Percentiles rank a stretch among this genome's conserved stretches.
phyloP scores from a whole-genome alignment of 176 grass and related monocot genomes.

The Avena atlantica region DNA sequence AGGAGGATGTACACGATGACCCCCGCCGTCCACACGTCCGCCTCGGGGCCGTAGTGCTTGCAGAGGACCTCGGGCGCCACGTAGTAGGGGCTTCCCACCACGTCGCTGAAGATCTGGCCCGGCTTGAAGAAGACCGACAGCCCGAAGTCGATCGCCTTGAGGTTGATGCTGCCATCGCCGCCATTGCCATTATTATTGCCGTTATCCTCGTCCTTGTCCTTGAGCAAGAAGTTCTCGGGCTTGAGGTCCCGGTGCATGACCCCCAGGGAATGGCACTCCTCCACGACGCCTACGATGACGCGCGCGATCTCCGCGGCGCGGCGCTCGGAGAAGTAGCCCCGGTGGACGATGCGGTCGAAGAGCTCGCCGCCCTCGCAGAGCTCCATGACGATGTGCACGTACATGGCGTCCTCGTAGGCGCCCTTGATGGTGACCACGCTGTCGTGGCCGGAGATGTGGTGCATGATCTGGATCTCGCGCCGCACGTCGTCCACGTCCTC shows the following conservation, averaged over 20 bases:
- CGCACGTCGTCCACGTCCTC: constrained; percentile 82
- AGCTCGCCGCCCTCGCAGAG: constrained; percentile 92
- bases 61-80: constrained; percentile 79
- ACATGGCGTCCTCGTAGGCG: constrained; percentile 70
- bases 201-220: constrained; percentile 25
- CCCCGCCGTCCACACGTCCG: constrained; percentile 75
- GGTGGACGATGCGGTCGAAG: constrained; percentile 77
- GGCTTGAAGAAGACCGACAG: constrained; percentile 88
- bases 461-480: constrained; percentile 86
- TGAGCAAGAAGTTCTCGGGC: constrained; percentile 70
- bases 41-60: constrained; percentile 80
- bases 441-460: constrained; percentile 62
- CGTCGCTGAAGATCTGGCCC: constrained; percentile 71
- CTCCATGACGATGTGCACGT: constrained; percentile 93
- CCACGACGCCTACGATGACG: constrained; percentile 71
- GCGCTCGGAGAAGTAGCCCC: constrained; percentile 72
- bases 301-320: constrained; percentile 64
- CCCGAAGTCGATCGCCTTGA: constrained; percentile 87
- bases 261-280: constrained; percentile 78
- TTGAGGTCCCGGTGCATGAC: constrained; percentile 82
- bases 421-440: constrained; percentile 79
- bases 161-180: neutral
- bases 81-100: constrained; percentile 77
- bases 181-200: no score
- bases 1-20: constrained; percentile 82